These are phyloP conservation scores for Rhipidocladum racemiflorum DNA, from an alignment of 176 grass and related monocot genomes.

Conservation along the genomic window DNA sequence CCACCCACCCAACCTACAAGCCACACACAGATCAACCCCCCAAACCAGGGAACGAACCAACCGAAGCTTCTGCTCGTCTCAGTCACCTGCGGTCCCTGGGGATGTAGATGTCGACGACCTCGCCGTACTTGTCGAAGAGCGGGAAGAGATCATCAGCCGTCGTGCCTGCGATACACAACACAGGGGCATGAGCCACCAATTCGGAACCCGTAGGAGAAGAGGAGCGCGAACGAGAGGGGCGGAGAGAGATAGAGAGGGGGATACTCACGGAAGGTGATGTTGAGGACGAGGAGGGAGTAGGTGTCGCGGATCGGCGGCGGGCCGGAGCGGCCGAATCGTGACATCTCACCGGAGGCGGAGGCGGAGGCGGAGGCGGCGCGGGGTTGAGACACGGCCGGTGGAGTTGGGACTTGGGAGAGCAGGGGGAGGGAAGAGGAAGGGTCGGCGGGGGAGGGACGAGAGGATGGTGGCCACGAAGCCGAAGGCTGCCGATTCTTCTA, in stretches of 20 bases:
- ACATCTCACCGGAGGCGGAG: conserved; percentile 50
- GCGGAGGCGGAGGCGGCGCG: conserved; percentile 4
- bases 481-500: conserved; percentile 32
- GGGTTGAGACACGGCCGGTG: too few relatives aligned
- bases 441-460: background rate
- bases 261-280: conserved; percentile 79
- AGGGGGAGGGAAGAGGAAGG: background rate
- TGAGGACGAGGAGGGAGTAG: conserved; percentile 95
- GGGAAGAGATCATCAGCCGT: conserved; percentile 89
- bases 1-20: too few relatives aligned
- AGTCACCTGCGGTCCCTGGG: conserved; percentile 82
- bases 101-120: conserved; percentile 93
- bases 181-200: too few relatives aligned
- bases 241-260: background rate
- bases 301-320: conserved; percentile 80
- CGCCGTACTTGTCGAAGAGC: conserved; percentile 85
- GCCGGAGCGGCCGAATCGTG: conserved; percentile 85
- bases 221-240: too few relatives aligned
- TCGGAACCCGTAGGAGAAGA: too few relatives aligned
- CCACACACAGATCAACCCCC: too few relatives aligned
- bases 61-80: too few relatives aligned
- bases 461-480: background rate
- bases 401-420: too few relatives aligned
- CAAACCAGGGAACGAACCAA: too few relatives aligned
- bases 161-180: conserved; percentile 48